Conservation (phyloP, 2,329 filamentous ascomycete genomes). For the Ceratocystis variospora region DNA sequence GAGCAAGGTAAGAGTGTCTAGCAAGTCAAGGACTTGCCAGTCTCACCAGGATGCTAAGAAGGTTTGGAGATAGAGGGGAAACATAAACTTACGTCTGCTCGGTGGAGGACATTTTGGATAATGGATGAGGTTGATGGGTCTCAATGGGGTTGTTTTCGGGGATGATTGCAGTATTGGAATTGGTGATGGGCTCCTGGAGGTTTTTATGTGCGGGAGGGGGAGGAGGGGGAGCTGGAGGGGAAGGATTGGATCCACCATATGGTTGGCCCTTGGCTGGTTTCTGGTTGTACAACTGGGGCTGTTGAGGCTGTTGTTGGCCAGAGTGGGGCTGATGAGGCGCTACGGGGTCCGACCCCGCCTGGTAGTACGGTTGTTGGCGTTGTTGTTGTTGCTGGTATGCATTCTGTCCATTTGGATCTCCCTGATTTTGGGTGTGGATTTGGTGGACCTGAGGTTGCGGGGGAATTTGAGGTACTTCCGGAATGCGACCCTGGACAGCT, state of each 20-base stretch:
- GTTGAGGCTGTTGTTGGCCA: slow-evolving; percentile 14
- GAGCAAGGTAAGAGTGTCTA: neutral
- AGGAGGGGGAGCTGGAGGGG: slow-evolving; percentile 12
- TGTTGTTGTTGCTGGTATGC: slow-evolving; percentile 1
- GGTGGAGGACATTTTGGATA: slow-evolving; percentile 28
- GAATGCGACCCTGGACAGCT: neutral
- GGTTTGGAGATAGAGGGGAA: neutral
- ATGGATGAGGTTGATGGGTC: slow-evolving; percentile 12
- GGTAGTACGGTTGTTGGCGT: neutral
- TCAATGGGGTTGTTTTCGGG: slow-evolving; percentile 8
- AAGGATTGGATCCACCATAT: slow-evolving; percentile 17
- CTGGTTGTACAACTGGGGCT: slow-evolving; percentile 15
- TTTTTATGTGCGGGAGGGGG: slow-evolving; percentile 15
- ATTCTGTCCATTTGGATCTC: neutral
- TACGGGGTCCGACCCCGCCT: slow-evolving; percentile 8
- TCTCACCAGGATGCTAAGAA: slow-evolving; percentile 18
- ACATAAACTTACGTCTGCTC: slow-evolving; percentile 55
- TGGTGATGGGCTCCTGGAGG: slow-evolving; percentile 10
- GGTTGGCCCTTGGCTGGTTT: slow-evolving; percentile 16
- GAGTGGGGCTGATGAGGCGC: slow-evolving; percentile 10
- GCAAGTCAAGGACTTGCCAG: neutral
- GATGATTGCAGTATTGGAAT: slow-evolving; percentile 12
- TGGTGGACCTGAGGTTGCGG: slow-evolving; percentile 9
- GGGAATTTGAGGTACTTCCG: slow-evolving; percentile 5
- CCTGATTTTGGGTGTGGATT: slow-evolving; percentile 7